phyloP scores from a whole-genome alignment of 345 rosid species.

The Rhodamnia rubescens region DNA sequence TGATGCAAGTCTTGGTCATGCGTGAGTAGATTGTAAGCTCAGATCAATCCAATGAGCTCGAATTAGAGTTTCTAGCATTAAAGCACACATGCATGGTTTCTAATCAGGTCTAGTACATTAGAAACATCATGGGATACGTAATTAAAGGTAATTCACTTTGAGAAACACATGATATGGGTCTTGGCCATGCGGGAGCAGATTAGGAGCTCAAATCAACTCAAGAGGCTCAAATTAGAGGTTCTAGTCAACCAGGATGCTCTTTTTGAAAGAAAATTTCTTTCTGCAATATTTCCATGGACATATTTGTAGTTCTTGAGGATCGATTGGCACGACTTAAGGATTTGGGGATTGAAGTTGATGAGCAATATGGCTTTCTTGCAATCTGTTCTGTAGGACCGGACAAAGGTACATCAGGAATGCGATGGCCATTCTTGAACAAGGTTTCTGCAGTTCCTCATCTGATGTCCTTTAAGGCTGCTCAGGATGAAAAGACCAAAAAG shows the following conservation, averaged over 20 bases:
- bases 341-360: neutral
- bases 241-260: neutral
- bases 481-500: conserved; percentile 27
- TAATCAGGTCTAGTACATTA: neutral
- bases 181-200: neutral
- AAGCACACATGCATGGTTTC: neutral
- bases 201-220: neutral
- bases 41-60: neutral
- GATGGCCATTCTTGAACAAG: conserved; percentile 37
- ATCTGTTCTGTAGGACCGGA: neutral
- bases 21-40: neutral
- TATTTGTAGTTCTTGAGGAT: neutral
- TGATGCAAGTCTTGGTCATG: neutral
- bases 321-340: neutral
- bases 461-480: conserved; percentile 30
- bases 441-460: conserved; percentile 25
- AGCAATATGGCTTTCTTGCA: neutral
- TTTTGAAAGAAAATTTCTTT: neutral
- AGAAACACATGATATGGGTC: neutral
- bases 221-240: neutral
- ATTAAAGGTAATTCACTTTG: neutral
- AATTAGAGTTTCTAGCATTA: neutral
- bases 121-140: neutral
- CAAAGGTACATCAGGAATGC: neutral
- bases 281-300: neutral